Evolutionary conservation across 148 eudicot genomes (phyloP).

Genomic region (Rhododendron simsii): DNA sequence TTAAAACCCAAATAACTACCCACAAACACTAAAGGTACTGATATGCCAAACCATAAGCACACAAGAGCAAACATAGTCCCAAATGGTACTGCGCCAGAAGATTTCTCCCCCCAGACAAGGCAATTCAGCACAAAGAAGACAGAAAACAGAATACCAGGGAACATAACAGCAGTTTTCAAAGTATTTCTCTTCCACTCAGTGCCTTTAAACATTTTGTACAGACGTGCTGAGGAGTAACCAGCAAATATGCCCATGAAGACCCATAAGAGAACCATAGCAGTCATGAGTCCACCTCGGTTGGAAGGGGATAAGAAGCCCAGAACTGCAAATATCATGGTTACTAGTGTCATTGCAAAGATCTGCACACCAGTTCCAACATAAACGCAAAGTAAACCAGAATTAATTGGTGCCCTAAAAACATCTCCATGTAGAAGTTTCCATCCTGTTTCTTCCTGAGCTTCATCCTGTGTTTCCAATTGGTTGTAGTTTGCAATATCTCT

Average conservation of each 20-base stretch:
- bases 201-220: conserved; percentile 35
- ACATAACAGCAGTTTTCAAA: conserved; percentile 31
- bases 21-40: conserved; percentile 36
- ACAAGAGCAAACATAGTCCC: conserved; percentile 34
- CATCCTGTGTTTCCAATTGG: conserved; percentile 42
- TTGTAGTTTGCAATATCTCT: conserved; percentile 46
- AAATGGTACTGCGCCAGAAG: conserved; percentile 36
- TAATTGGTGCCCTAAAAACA: conserved; percentile 36
- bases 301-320: conserved; percentile 45
- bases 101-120: conserved; percentile 35
- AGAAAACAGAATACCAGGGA: conserved; percentile 26
- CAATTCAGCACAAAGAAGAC: conserved; percentile 33
- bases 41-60: conserved; percentile 32
- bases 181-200: conserved; percentile 31
- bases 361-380: conserved; percentile 46
- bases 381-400: conserved; percentile 34
- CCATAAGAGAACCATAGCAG: conserved; percentile 46
- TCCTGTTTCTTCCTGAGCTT: conserved; percentile 47
- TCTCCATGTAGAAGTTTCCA: conserved; percentile 49
- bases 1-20: conserved; percentile 35
- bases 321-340: conserved; percentile 40
- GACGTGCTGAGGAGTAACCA: conserved; percentile 31
- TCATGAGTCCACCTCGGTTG: conserved; percentile 43
- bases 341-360: conserved; percentile 35
- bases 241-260: conserved; percentile 43